Conservation (phyloP, 1,139 yeast species). For the Yarrowia galli region DNA sequence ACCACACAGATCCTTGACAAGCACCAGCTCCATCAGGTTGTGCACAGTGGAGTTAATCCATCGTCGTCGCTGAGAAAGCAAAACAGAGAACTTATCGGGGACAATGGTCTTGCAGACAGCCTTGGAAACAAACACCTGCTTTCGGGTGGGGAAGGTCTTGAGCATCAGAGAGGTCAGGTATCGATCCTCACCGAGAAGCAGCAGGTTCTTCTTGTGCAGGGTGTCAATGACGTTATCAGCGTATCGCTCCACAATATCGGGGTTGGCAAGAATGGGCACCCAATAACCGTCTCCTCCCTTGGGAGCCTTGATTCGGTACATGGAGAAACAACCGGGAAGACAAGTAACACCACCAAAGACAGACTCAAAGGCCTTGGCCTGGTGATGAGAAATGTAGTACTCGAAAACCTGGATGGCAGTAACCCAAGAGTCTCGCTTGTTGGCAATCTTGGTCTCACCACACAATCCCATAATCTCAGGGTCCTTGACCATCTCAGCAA, state of each 20-base stretch:
- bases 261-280: constrained; percentile 96
- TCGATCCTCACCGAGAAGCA: constrained; percentile 93
- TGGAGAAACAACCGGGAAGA: constrained; percentile 96
- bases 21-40: constrained; percentile 86
- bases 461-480: constrained; percentile 93
- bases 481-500: constrained; percentile 89
- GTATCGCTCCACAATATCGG: constrained; percentile 94
- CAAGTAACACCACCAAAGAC: constrained; percentile 97
- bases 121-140: constrained; percentile 90
- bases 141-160: constrained; percentile 90
- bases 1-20: constrained; percentile 93
- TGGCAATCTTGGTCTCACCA: constrained; percentile 95
- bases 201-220: constrained; percentile 85
- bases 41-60: constrained; percentile 99
- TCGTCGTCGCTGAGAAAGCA: constrained; percentile 94
- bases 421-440: constrained; percentile 87
- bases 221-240: constrained; percentile 89
- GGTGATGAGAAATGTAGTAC: constrained; percentile 95
- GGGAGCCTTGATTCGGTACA: constrained; percentile 94
- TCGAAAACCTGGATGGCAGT: constrained; percentile 96
- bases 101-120: constrained; percentile 96
- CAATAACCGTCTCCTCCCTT: constrained; percentile 90
- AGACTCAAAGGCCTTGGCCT: constrained; percentile 94
- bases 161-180: constrained; percentile 88
- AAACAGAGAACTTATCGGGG: constrained; percentile 80